Evolutionary conservation across 2,329 filamentous ascomycete species (phyloP), one percentile per base, ranked within the genome.

Genomic region (Penicillium palitans): DNA sequence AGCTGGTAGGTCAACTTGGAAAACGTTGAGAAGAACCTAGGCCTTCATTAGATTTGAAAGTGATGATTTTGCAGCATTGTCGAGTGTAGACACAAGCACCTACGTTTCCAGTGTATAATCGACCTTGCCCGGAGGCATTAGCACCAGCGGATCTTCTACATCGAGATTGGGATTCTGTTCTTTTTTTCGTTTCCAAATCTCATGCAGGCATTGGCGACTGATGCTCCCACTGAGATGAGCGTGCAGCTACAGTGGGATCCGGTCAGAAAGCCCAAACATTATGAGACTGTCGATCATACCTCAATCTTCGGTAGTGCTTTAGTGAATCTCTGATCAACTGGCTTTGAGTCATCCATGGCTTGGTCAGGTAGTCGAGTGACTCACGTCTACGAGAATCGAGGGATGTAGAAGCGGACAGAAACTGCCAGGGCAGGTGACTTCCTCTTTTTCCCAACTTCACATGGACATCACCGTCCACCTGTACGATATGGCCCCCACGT

Each of bases 211-310:
- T 67, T 85, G 77, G 33, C 88, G 84, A 69, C 84, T 88, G 72
- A 95, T 90, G 72, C 88, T 91, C 53, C 90, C 90, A 41, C 86
- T 90, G 45, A 95, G 81, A 74, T 95, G 90, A 61, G 90, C 90
- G 68, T 95, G 90, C 53, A 93, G 83, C 87, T 92, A 47, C 27
- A 55, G 37, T 49, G n/a, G 42, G 40, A 42, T 40, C 13, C 3
- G n/a, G 51, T 61, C 17, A 65, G 49, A 15, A 42, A 48, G 44
- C 15, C 27, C 15, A 7, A 37, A 33, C 19, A n/a, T 33, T 12
- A 19, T 13, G 42, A 35, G 13, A 35, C 19, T 21, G 25, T 17
- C 21, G 19, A 51, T 24, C 61, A 13, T 66, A 75, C 74, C 68
- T 76, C 74, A 39, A 75, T 66, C 52, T 76, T 76, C 6, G 74